Evolutionary conservation across 2,329 filamentous ascomycete genomes (phyloP).

Genomic region (Madurella fahalii): DNA sequence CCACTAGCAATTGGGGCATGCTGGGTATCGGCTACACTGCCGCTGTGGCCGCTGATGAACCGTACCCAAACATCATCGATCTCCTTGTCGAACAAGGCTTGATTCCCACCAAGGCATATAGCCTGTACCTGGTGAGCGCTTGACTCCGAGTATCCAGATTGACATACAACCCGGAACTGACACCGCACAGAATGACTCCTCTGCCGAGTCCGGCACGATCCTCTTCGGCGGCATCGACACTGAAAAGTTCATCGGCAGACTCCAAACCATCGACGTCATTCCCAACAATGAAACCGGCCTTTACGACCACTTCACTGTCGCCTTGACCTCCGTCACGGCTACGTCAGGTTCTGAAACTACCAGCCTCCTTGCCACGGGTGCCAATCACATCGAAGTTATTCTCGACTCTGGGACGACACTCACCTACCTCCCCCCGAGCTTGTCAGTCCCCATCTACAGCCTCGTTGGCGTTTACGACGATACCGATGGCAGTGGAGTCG

Average conservation of each 20-base stretch:
- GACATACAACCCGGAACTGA: background rate
- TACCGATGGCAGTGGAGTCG: background rate
- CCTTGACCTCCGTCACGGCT: constrained; percentile 11
- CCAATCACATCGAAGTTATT: background rate
- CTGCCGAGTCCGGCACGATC: constrained; percentile 12
- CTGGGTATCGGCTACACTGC: constrained; percentile 8
- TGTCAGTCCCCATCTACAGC: background rate
- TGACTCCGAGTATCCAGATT: background rate
- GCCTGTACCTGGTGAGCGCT: constrained; percentile 9
- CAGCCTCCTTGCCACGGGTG: background rate
- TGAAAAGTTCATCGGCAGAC: constrained; percentile 49
- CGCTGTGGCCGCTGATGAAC: background rate
- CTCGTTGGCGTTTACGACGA: background rate
- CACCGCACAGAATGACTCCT: background rate
- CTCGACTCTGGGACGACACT: constrained; percentile 13
- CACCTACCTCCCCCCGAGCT: constrained; percentile 3
- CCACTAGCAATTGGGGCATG: constrained; percentile 7
- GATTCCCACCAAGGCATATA: constrained; percentile 17
- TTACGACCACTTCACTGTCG: constrained; percentile 11
- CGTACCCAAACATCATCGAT: constrained; percentile 13
- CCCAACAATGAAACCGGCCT: constrained; percentile 28
- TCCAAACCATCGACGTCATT: constrained; percentile 55
- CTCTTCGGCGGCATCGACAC: constrained; percentile 57
- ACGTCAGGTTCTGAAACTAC: background rate
- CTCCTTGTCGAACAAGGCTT: constrained; percentile 11